Conservation (phyloP, 176 grass and related monocot genomes). For the Musa acuminata region DNA sequence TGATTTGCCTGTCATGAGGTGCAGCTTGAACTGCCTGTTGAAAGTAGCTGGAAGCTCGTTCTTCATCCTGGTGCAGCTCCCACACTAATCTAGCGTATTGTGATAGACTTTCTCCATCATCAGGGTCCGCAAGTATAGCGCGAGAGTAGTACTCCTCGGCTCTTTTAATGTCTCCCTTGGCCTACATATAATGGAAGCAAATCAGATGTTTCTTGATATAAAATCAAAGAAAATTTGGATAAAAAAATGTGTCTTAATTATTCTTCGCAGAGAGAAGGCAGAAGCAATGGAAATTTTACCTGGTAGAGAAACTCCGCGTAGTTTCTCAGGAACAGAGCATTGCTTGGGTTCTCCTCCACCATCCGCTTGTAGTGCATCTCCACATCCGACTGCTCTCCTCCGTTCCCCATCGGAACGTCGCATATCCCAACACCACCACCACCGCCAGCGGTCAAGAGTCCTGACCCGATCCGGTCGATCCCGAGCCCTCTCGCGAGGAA, state of each 20-base stretch:
- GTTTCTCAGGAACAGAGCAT: conserved; percentile 68
- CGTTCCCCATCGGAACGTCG: conserved; percentile 22
- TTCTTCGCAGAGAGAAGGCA: background rate
- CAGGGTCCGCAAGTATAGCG: conserved; percentile 59
- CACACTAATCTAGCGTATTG: conserved; percentile 83
- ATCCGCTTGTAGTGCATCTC: conserved; percentile 73
- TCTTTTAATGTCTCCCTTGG: conserved; percentile 43
- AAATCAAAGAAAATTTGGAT: background rate
- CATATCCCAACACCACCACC: conserved; percentile 12
- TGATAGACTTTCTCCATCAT: conserved; percentile 72
- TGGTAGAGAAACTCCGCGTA: conserved; percentile 77
- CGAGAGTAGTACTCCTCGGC: conserved; percentile 97
- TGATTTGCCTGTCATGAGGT: conserved; percentile 41
- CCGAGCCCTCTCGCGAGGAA: conserved; percentile 82
- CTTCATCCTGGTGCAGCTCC: conserved; percentile 66
- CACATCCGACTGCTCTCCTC: conserved; percentile 41
- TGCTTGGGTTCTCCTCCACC: conserved; percentile 72
- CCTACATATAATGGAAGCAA: conserved; percentile 21
- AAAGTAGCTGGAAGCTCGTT: conserved; percentile 75
- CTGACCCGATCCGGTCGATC: conserved; percentile 54
- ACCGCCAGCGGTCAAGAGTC: conserved; percentile 16
- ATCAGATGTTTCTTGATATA: background rate
- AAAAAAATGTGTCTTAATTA: background rate
- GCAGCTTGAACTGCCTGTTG: conserved; percentile 48
- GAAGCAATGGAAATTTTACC: conserved; percentile 7